phyloP scores from a whole-genome alignment of 1,139 yeast genomes.

The Debaryomyces fabryi region DNA sequence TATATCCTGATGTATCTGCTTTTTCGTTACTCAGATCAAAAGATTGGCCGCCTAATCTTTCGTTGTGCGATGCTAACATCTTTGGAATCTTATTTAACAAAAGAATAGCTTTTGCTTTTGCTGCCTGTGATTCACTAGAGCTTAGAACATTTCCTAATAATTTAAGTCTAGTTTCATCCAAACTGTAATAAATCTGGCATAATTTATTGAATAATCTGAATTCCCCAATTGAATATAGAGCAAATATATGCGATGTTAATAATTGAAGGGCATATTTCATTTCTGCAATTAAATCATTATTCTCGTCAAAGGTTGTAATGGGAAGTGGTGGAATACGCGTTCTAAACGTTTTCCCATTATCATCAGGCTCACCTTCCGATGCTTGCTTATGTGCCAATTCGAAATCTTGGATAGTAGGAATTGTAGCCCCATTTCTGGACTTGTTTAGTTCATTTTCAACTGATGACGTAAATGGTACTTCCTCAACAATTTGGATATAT shows the following conservation, averaged over 20 bases:
- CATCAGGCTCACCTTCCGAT: conserved; percentile 22
- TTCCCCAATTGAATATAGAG: conserved; percentile 72
- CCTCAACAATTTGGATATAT: conserved; percentile 45
- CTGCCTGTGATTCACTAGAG: conserved; percentile 53
- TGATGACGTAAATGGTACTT: conserved; percentile 31
- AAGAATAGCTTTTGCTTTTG: conserved; percentile 62
- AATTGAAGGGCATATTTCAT: conserved; percentile 58
- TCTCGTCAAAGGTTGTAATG: background rate
- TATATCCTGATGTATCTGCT: conserved; percentile 76
- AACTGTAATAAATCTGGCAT: conserved; percentile 53
- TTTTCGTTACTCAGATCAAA: conserved; percentile 45
- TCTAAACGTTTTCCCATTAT: background rate
- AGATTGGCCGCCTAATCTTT: conserved; percentile 40
- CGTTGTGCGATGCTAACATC: conserved; percentile 54
- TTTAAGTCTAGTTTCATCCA: conserved; percentile 66
- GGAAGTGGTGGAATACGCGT: conserved; percentile 16
- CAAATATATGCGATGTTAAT: conserved; percentile 64
- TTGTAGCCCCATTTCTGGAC: conserved; percentile 31
- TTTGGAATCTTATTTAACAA: conserved; percentile 70
- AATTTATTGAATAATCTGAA: conserved; percentile 61
- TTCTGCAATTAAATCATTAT: conserved; percentile 49
- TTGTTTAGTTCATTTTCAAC: conserved; percentile 38
- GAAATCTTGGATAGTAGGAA: conserved; percentile 51
- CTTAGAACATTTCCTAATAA: conserved; percentile 62
- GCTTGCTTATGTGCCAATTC: conserved; percentile 41